Percentiles rank a stretch among this genome's conserved stretches.
phyloP scores from a whole-genome alignment of 2,329 filamentous ascomycete genomes.

The Ophiostoma triangulosporum region DNA sequence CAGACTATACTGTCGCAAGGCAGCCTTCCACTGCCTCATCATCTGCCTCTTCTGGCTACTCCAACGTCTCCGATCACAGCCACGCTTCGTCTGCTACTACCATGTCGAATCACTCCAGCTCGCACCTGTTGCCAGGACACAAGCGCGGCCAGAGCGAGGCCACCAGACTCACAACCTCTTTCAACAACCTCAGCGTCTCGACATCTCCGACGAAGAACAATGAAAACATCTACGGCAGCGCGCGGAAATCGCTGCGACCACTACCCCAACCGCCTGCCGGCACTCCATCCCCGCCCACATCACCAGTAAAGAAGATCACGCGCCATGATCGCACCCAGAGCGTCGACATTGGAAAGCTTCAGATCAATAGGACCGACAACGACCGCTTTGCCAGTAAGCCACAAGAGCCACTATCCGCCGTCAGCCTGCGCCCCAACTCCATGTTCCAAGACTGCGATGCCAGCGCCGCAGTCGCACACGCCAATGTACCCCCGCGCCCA shows the following conservation, averaged over 20 bases:
- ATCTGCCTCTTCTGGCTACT: slow-evolving; percentile 56
- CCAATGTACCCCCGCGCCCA: slow-evolving; percentile 21
- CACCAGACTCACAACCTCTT: slow-evolving; percentile 35
- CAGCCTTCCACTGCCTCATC: slow-evolving; percentile 60
- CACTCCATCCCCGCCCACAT: slow-evolving; percentile 19
- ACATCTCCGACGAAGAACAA: slow-evolving; percentile 24
- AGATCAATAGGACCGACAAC: slow-evolving; percentile 5
- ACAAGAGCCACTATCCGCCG: slow-evolving; percentile 27
- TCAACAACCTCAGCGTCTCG: slow-evolving; percentile 25
- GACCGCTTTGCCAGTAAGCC: slow-evolving; percentile 19
- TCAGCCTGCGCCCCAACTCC: slow-evolving; percentile 47
- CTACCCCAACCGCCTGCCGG: slow-evolving; percentile 51
- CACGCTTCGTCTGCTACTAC: slow-evolving; percentile 42
- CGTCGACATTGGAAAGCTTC: slow-evolving; percentile 37
- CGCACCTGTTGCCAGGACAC: slow-evolving; percentile 42
- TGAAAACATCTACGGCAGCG: slow-evolving; percentile 54
- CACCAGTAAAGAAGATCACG: slow-evolving; percentile 16
- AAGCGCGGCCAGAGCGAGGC: slow-evolving; percentile 65
- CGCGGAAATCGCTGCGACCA: slow-evolving; percentile 65
- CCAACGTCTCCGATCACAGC: slow-evolving; percentile 39
- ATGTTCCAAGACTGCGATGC: slow-evolving; percentile 38
- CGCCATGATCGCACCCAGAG: slow-evolving; percentile 42
- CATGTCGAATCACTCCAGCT: slow-evolving; percentile 57
- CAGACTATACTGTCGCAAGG: slow-evolving; percentile 38
- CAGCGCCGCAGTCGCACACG: slow-evolving; percentile 20